Evolutionary conservation across 371 early-diverging fungal species (phyloP).

Genomic region (Rhizomucor miehei): DNA sequence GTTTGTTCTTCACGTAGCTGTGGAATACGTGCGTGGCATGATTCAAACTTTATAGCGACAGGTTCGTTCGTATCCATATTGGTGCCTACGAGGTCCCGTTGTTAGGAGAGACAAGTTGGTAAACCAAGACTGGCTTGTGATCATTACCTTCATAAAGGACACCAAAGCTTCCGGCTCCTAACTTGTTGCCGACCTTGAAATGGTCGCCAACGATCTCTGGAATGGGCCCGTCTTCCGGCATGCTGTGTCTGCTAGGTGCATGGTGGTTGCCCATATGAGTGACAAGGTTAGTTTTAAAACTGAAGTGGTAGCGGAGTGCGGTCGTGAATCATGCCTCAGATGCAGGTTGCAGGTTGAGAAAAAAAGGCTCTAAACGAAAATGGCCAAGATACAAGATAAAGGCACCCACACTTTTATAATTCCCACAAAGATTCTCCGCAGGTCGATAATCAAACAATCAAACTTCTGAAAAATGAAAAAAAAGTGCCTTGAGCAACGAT

Average conservation of each 20-base stretch:
- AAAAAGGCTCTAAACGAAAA: background rate
- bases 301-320: background rate
- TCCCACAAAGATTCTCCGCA: no score
- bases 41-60: conserved; percentile 14
- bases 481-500: no score
- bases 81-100: background rate
- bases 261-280: background rate
- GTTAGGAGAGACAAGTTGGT: conserved; percentile 2
- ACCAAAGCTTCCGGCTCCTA: conserved; percentile 19
- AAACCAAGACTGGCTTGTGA: background rate
- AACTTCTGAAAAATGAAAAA: no score
- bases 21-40: conserved; percentile 3
- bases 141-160: conserved; percentile 17
- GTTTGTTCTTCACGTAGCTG: conserved; percentile 11
- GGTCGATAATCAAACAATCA: no score
- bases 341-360: background rate
- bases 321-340: background rate
- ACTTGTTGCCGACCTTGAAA: conserved; percentile 2
- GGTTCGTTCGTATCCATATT: conserved; percentile 6
- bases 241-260: background rate
- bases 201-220: conserved; percentile 8
- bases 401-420: no score
- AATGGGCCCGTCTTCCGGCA: conserved; percentile 2
- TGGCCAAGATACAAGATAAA: background rate
- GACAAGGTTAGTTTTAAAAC: background rate